Evolutionary conservation across 352 stramenopile species (phyloP), one percentile per base, ranked within the genome.

Genomic region (Globisporangium yorkense): DNA sequence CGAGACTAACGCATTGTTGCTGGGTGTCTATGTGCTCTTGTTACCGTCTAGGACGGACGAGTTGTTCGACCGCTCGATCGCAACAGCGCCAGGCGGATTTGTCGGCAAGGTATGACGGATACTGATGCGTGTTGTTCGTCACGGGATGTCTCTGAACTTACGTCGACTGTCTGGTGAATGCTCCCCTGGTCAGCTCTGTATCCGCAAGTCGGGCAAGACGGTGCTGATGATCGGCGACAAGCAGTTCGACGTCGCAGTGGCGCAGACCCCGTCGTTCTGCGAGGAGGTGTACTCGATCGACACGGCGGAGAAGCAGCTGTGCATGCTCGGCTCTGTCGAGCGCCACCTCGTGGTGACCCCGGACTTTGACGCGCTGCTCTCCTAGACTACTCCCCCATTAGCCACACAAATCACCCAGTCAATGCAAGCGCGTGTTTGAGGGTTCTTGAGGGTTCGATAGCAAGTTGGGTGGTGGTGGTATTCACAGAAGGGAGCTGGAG

Each of bases 141-240:
- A 18, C 37, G 37, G 3, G 12, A 15, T 48, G 1, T 52, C 20
- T 20, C 43, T n/a, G 3, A 24, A 29, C 54, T 40, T 12, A 49
- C 27, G 18, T 7, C 27, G 24, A 20, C 9, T 21, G 6, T 21
- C 5, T 24, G 16, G 7, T 43, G 12, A 35, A 44, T 54, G 20
- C 43, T 6, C 31, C 12, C 7, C 41, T 13, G 21, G 27, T 48
- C 52, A 92, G 80, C 78, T 94, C 31, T 86, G 80, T 37, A 86
- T 94, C 59, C 83, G 87, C 61, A 86, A 86, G 66, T 94, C 85
- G 3, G 85, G 85, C 56, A 92, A 92, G 71, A 86, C 84, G 27
- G 80, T 94, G 66, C 65, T 94, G 1, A 79, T 94, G 71, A 77
- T 94, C 35, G 81, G 83, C 24, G 85, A 92, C 74, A 94, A 93